Percentiles rank a stretch among this genome's conserved stretches.
These are phyloP conservation scores for Lichtheimia ornata DNA, from an alignment of 371 early-diverging fungal genomes.

Conservation along the genomic window DNA sequence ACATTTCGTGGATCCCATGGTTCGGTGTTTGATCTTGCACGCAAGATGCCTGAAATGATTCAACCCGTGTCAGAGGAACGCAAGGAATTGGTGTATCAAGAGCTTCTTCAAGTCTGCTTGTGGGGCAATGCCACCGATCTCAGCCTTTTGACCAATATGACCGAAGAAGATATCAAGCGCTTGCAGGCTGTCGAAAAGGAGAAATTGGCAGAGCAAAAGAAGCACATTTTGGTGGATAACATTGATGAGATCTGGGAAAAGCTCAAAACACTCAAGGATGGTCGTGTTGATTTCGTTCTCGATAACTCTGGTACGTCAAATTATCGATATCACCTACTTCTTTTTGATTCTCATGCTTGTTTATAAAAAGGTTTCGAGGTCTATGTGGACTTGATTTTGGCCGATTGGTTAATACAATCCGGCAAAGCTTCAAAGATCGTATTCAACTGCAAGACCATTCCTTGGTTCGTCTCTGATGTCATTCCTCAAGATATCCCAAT, in stretches of 20 bases:
- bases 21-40: constrained; percentile 68
- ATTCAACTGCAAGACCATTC: constrained; percentile 86
- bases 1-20: constrained; percentile 67
- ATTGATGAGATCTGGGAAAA: constrained; percentile 61
- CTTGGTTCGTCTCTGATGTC: constrained; percentile 95
- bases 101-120: constrained; percentile 72
- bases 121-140: constrained; percentile 94
- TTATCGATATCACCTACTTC: not conserved
- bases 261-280: constrained; percentile 44
- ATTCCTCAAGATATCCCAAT: constrained; percentile 77
- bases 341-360: not conserved
- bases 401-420: constrained; percentile 81
- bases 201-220: constrained; percentile 33
- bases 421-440: constrained; percentile 67
- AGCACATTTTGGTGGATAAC: constrained; percentile 65
- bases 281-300: constrained; percentile 77
- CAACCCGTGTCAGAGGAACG: constrained; percentile 40
- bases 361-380: constrained; percentile 79
- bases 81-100: constrained; percentile 59
- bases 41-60: constrained; percentile 48
- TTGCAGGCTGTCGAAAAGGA: constrained; percentile 61
- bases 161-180: constrained; percentile 66
- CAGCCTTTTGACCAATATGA: constrained; percentile 75
- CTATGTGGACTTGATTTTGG: constrained; percentile 85
- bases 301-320: constrained; percentile 80